Percentiles rank a stretch among this genome's conserved stretches.
Conservation (phyloP, 208 protist species). For the Crithidia acanthocephali region DNA sequence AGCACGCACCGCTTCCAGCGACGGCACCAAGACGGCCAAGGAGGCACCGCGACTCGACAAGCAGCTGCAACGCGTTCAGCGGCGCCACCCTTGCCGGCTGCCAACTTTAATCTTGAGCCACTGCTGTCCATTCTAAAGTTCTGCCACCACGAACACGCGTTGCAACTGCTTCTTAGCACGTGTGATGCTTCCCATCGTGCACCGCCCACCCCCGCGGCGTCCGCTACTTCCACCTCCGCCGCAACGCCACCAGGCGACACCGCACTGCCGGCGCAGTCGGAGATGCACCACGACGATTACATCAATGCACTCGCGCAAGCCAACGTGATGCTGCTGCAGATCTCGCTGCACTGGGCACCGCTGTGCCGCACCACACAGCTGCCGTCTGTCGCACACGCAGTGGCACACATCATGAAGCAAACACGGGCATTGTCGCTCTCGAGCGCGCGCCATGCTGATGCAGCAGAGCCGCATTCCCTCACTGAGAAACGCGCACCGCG, state of each 20-base stretch:
- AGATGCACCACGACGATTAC: background rate
- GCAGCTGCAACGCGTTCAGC: too few relatives aligned
- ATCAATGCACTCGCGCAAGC: slow-evolving; percentile 7
- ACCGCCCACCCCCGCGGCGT: background rate
- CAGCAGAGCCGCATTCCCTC: background rate
- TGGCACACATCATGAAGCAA: background rate
- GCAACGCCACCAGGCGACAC: background rate
- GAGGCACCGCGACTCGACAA: background rate
- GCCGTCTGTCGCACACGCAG: background rate
- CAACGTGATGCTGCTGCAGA: background rate
- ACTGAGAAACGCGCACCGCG: background rate
- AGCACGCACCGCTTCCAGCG: too few relatives aligned
- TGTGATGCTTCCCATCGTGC: background rate
- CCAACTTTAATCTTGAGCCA: slow-evolving; percentile 21
- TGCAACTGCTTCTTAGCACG: slow-evolving; percentile 5
- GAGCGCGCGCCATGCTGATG: too few relatives aligned
- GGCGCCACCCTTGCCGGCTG: background rate
- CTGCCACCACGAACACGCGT: slow-evolving; percentile 18
- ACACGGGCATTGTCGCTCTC: background rate
- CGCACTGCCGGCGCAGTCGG: too few relatives aligned
- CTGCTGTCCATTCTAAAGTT: slow-evolving; percentile 15
- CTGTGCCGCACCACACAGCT: slow-evolving; percentile 31
- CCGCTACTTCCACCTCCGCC: background rate
- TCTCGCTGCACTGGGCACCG: slow-evolving; percentile 30
- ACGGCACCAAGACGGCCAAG: background rate